Evolutionary conservation across 148 eudicot genomes (phyloP).

Genomic region (Gaultheria prostrata): DNA sequence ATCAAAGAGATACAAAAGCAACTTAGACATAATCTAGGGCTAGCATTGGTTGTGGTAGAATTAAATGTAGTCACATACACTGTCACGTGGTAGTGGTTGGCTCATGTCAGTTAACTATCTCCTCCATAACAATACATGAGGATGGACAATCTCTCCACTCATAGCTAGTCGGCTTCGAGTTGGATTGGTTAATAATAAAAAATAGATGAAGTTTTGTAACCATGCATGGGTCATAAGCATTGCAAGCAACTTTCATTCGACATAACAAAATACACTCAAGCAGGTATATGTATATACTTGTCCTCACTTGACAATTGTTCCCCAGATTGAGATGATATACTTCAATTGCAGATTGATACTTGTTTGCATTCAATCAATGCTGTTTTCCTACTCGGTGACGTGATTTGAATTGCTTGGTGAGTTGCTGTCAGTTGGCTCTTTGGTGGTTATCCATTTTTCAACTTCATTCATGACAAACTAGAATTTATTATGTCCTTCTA

Average conservation of each 20-base stretch:
- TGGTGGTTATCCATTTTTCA: neutral
- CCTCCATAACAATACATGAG: neutral
- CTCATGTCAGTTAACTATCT: neutral
- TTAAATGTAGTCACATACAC: neutral
- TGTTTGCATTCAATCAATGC: conserved; percentile 68
- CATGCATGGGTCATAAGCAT: neutral
- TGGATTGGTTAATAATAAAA: neutral
- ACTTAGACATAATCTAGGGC: neutral
- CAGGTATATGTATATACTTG: neutral
- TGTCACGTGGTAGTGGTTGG: neutral
- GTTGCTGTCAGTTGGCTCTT: conserved; percentile 8
- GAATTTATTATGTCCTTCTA: conserved; percentile 18
- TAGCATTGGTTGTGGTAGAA: neutral
- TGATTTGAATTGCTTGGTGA: conserved; percentile 79
- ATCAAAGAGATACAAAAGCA: neutral
- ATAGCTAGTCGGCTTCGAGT: neutral
- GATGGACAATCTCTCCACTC: neutral
- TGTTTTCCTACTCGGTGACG: conserved; percentile 75
- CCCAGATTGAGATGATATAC: neutral
- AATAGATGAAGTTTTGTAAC: neutral
- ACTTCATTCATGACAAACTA: neutral
- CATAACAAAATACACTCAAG: neutral
- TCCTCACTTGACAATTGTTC: neutral
- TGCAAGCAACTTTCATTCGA: neutral
- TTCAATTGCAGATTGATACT: neutral